Conservation (phyloP, 352 stramenopile species). For the Aphanomyces invadans region DNA sequence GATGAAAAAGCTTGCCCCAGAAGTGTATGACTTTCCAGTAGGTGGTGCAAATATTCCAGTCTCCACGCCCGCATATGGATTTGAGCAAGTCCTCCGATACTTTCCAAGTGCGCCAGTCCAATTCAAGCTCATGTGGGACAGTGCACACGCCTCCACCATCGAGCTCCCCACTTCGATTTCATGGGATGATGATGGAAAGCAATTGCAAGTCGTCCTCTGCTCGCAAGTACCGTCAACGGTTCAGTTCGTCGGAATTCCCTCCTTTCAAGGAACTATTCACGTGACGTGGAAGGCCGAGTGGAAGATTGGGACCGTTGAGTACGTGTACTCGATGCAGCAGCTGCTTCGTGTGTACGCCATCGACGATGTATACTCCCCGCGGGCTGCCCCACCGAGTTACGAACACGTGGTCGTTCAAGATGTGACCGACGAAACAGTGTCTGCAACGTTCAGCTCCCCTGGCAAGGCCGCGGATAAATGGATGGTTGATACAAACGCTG, state of each 20-base stretch:
- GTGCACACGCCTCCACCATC: not conserved
- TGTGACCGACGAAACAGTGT: no score
- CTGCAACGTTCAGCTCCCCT: no score
- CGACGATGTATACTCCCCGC: not conserved
- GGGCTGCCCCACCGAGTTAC: not conserved
- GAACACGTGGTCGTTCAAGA: no score
- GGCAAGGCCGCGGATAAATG: no score
- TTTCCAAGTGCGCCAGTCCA: not conserved
- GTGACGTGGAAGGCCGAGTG: not conserved
- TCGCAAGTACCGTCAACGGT: not conserved
- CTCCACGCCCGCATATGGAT: no score
- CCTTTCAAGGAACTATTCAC: not conserved
- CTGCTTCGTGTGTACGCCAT: not conserved
- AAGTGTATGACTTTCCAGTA: no score
- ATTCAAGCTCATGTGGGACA: not conserved
- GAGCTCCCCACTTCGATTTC: not conserved
- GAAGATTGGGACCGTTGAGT: not conserved
- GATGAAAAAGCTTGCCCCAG: no score
- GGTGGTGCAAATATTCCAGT: no score
- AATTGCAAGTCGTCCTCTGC: no score
- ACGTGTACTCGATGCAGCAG: not conserved
- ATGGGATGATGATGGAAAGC: no score
- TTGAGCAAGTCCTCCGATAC: not conserved
- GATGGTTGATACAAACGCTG: no score
- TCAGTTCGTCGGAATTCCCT: not conserved